Evolutionary conservation across 352 stramenopile genomes (phyloP).

Genomic region (Globisporangium canariense): DNA sequence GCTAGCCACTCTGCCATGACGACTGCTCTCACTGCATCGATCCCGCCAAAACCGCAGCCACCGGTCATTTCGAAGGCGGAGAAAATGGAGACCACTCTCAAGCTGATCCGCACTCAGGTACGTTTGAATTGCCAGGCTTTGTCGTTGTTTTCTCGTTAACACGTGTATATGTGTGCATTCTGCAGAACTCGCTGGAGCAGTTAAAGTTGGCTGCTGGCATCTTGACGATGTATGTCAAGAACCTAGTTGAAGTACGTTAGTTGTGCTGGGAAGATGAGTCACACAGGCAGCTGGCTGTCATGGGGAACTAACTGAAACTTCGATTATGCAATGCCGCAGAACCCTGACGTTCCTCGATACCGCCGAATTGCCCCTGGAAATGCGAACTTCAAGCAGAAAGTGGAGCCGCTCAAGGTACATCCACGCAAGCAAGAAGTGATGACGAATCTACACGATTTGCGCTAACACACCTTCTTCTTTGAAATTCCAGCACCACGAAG

Average conservation of each 20-base stretch:
- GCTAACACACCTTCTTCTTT: background rate
- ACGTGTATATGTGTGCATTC: slow-evolving; percentile 1
- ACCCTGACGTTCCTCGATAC: slow-evolving; percentile 79
- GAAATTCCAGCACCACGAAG: slow-evolving; percentile 57
- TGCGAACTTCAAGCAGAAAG: slow-evolving; percentile 84
- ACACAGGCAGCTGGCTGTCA: background rate
- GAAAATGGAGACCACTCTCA: slow-evolving; percentile 43
- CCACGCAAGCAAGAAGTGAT: background rate
- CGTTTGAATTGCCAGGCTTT: background rate
- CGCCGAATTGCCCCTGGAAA: slow-evolving; percentile 74
- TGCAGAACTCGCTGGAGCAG: slow-evolving; percentile 68
- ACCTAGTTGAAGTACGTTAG: slow-evolving; percentile 65
- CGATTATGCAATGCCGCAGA: slow-evolving; percentile 26
- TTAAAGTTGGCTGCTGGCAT: slow-evolving; percentile 66
- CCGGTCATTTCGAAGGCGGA: slow-evolving; percentile 29
- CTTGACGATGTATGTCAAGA: slow-evolving; percentile 87
- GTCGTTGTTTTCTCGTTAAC: background rate
- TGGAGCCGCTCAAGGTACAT: slow-evolving; percentile 72
- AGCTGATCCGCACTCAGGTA: slow-evolving; percentile 52
- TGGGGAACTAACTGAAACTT: background rate
- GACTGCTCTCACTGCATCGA: background rate
- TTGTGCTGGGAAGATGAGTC: too few relatives aligned
- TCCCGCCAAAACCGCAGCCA: slow-evolving; percentile 1
- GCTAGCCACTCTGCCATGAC: background rate
- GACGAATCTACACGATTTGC: too few relatives aligned